Conservation (phyloP, 75 land plant species). For the Azolla pinnata region DNA sequence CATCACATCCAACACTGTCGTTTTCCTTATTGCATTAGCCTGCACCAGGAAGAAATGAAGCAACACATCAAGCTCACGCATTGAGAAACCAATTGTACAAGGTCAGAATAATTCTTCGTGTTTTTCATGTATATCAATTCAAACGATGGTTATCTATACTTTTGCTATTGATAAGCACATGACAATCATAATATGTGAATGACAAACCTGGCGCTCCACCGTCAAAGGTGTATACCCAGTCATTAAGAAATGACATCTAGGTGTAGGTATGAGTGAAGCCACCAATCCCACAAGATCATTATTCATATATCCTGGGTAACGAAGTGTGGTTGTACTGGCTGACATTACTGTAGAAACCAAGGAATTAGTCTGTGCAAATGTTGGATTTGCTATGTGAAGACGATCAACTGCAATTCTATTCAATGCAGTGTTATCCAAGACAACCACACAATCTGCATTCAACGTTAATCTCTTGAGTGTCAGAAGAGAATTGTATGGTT, state of each 20-base stretch:
- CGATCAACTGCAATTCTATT: constrained; percentile 98
- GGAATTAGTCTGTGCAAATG: constrained; percentile 97
- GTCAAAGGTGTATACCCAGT: constrained; percentile 98
- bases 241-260: constrained; percentile 98
- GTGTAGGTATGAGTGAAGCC: constrained; percentile 94
- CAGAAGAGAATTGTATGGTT: constrained; percentile 93
- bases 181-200: too few relatives aligned
- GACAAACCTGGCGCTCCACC: constrained; percentile 88
- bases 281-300: constrained; percentile 98
- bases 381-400: constrained; percentile 83
- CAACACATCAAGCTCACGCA: too few relatives aligned
- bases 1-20: constrained; percentile 99
- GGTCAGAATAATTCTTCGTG: too few relatives aligned
- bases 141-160: too few relatives aligned
- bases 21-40: constrained; percentile 98
- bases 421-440: constrained; percentile 94
- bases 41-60: constrained; percentile 23
- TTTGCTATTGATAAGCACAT: too few relatives aligned
- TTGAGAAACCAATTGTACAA: too few relatives aligned
- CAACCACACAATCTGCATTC: constrained; percentile 99
- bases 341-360: constrained; percentile 99
- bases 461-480: constrained; percentile 94
- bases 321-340: constrained; percentile 97
- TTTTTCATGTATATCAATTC: too few relatives aligned
- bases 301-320: constrained; percentile 99